Percentiles rank a stretch among this genome's conserved stretches.
These are phyloP conservation scores for Chenopodium berlandieri DNA, from an alignment of 148 eudicot species.

Conservation along the genomic window DNA sequence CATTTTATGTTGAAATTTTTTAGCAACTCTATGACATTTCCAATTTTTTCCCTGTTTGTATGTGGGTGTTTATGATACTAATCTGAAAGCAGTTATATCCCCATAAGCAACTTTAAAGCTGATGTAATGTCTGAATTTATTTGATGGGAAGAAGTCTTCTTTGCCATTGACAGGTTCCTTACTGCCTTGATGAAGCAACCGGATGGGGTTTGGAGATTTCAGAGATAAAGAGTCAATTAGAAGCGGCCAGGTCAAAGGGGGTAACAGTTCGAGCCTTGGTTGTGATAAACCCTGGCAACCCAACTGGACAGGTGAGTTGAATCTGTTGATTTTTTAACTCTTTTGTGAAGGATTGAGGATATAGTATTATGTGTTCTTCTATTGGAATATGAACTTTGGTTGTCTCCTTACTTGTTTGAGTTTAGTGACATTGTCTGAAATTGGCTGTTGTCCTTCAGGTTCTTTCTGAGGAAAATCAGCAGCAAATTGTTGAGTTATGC, in stretches of 20 bases:
- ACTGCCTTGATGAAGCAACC: slow-evolving; percentile 86
- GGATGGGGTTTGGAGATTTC: slow-evolving; percentile 90
- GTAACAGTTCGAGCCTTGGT: slow-evolving; percentile 81
- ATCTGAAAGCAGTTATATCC: neutral
- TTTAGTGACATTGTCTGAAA: slow-evolving; percentile 11
- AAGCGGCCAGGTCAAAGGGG: slow-evolving; percentile 76
- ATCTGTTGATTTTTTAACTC: too few species aligned
- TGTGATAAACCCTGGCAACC: slow-evolving; percentile 97
- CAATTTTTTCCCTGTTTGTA: neutral
- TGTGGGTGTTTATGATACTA: neutral
- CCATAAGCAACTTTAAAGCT: neutral
- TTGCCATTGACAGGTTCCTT: slow-evolving; percentile 58
- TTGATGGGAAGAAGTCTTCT: neutral
- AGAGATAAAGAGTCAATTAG: slow-evolving; percentile 71
- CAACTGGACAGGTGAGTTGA: slow-evolving; percentile 81
- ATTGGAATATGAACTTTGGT: neutral
- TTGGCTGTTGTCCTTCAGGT: slow-evolving; percentile 44
- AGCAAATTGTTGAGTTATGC: slow-evolving; percentile 82
- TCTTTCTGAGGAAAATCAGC: slow-evolving; percentile 81
- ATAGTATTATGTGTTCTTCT: neutral
- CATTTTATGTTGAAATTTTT: neutral
- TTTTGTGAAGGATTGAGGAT: too few species aligned
- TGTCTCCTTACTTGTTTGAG: neutral
- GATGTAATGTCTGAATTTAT: neutral
- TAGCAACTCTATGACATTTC: neutral